Evolutionary conservation across 2,329 filamentous ascomycete genomes (phyloP).

Genomic region (Ceratocystis ficicola): DNA sequence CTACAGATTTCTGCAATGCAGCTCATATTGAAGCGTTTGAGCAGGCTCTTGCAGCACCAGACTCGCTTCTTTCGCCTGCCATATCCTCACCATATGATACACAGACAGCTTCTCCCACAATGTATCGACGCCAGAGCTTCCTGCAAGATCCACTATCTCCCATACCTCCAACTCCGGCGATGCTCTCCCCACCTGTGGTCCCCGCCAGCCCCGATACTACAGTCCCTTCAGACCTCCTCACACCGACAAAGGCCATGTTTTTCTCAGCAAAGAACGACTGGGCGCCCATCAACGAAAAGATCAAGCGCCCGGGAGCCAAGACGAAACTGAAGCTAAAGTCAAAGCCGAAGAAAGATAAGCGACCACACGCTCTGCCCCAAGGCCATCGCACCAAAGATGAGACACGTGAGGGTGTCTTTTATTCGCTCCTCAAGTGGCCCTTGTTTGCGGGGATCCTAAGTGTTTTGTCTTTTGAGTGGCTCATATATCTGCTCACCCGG

Average conservation of each 20-base stretch:
- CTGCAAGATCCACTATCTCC: conserved; percentile 13
- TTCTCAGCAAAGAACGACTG: conserved; percentile 92
- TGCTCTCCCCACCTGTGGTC: conserved; percentile 32
- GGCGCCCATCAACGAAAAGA: conserved; percentile 70
- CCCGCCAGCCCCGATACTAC: conserved; percentile 23
- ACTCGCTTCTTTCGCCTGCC: conserved; percentile 53
- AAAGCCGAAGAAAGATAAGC: conserved; percentile 28
- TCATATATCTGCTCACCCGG: conserved; percentile 67
- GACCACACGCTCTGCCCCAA: conserved; percentile 28
- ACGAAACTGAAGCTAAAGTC: conserved; percentile 1
- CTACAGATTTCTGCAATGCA: conserved; percentile 62
- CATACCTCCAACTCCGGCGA: conserved; percentile 19
- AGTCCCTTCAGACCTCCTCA: conserved; percentile 25
- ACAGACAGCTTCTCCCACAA: conserved; percentile 14
- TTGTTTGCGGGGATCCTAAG: conserved; percentile 52
- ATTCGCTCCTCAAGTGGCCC: conserved; percentile 83
- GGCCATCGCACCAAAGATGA: conserved; percentile 67
- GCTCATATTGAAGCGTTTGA: conserved; percentile 68
- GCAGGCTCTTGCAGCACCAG: conserved; percentile 68
- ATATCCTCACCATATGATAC: conserved; percentile 34
- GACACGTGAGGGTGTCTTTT: conserved; percentile 85
- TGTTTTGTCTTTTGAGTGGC: conserved; percentile 24
- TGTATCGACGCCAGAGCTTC: conserved; percentile 26
- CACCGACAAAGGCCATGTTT: conserved; percentile 39
- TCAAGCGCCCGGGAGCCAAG: conserved; percentile 35